Base-by-base conservation (phyloP, 2,329 filamentous ascomycete species). In the Arthrobotrys conoides region DNA sequence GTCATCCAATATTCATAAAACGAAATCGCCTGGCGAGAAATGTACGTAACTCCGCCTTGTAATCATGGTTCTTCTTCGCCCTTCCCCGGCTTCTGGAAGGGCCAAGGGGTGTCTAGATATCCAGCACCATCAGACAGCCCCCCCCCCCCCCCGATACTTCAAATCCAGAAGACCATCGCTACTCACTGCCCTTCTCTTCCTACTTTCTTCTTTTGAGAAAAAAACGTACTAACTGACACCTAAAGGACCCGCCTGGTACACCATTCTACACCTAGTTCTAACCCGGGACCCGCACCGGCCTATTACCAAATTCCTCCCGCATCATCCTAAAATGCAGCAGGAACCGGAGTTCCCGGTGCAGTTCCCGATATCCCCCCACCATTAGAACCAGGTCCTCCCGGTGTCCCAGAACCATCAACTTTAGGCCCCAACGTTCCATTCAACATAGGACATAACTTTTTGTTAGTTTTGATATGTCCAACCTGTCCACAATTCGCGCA, bases 401-500 rank as follows among this genome's bases (percentile, higher is more conserved):
- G 36, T 5, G 55, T 59, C 2, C 27, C 67, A 9, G 22, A 24
- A 27, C 38, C 67, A 20, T 61, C 67, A 49, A 20, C 30, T 44
- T 67, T 68, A 12, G 68, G 61, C n/a, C 46, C 55, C 68, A 78
- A 59, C 0, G 75, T 78, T 33, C 75, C 75, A 27, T 80, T 80
- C 20, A 82, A 46, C 59, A 82, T 82, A 9, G 82, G 82, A 38
- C 82, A 82, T 9, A 82, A 65, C 55, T 82, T 82, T 64, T 82
- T 82, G 59, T 82, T 82, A 48, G 82, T 82, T 36, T 81, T 80
- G 87, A 99, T 99, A 83, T 99, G 96, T 36, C 96, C 96, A 69
- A 97, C 92, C 84, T 96, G 92, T 64, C 96, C 96, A 86, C 96
- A 99, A 85, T 97, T 98, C 81, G 96, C 96, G 86, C 96, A 99